Evolutionary conservation across 2,329 filamentous ascomycete genomes (phyloP).

Genomic region (Fusarium goolgardi): DNA sequence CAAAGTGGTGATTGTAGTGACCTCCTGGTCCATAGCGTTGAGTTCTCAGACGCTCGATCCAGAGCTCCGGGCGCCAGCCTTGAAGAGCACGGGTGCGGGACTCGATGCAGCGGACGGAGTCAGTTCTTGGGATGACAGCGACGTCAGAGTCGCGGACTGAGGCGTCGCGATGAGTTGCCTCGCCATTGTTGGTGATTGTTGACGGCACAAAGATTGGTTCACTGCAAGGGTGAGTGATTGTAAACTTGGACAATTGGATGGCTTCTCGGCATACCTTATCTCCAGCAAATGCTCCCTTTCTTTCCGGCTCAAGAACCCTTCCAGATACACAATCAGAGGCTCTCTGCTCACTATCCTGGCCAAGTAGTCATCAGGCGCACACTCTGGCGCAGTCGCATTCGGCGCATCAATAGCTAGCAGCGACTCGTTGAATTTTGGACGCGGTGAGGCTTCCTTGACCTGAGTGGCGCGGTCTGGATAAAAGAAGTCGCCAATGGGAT

Average conservation of each 20-base stretch:
- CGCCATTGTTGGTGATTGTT: slow-evolving; percentile 62
- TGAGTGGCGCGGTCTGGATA: slow-evolving; percentile 42
- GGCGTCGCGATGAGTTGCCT: slow-evolving; percentile 55
- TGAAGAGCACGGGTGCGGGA: slow-evolving; percentile 60
- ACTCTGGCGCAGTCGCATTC: slow-evolving; percentile 53
- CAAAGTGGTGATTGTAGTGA: slow-evolving; percentile 66
- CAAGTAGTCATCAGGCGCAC: slow-evolving; percentile 57
- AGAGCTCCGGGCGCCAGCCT: slow-evolving; percentile 65
- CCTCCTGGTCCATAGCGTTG: slow-evolving; percentile 61
- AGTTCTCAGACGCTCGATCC: slow-evolving; percentile 64
- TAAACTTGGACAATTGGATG: background rate
- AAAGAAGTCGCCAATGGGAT: slow-evolving; percentile 56
- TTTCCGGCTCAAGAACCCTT: slow-evolving; percentile 59
- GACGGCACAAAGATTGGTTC: slow-evolving; percentile 62
- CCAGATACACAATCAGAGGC: slow-evolving; percentile 65
- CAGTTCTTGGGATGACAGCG: slow-evolving; percentile 62
- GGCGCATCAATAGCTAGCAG: slow-evolving; percentile 61
- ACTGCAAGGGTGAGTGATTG: slow-evolving; percentile 47
- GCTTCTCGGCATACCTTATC: slow-evolving; percentile 57
- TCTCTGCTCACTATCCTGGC: slow-evolving; percentile 62
- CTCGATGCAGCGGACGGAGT: slow-evolving; percentile 60
- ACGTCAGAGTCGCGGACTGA: slow-evolving; percentile 64
- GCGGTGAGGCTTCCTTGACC: slow-evolving; percentile 49
- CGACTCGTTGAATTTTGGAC: slow-evolving; percentile 62
- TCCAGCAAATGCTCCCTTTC: slow-evolving; percentile 62